Evolutionary conservation across 768 basidiomycete genomes (phyloP).

Genomic region (Suillus subaureus): DNA sequence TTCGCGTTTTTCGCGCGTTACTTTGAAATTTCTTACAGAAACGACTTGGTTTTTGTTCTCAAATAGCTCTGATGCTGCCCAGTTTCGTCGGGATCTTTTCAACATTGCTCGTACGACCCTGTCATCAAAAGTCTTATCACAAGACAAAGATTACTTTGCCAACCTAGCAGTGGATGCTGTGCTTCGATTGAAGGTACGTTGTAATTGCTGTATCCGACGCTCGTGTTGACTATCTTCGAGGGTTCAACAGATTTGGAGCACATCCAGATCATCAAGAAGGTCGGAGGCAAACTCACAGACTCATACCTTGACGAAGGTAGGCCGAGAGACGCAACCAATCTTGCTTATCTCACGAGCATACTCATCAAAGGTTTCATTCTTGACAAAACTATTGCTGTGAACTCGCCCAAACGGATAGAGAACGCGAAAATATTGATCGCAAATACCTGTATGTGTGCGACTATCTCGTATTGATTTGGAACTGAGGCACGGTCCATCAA

Average conservation of each 20-base stretch:
- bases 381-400: constrained; percentile 92
- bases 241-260: constrained; percentile 97
- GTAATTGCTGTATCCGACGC: neutral
- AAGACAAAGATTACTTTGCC: constrained; percentile 98
- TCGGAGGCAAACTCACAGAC: constrained; percentile 97
- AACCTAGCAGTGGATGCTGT: constrained; percentile 98
- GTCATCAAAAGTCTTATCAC: constrained; percentile 93
- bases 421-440: constrained; percentile 96
- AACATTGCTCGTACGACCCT: constrained; percentile 97
- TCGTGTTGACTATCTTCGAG: constrained; percentile 38
- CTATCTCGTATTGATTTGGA: neutral
- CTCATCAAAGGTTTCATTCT: constrained; percentile 83
- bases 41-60: neutral
- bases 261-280: constrained; percentile 99
- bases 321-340: constrained; percentile 4
- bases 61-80: constrained; percentile 64
- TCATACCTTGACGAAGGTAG: constrained; percentile 96
- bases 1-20: neutral
- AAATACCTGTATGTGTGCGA: constrained; percentile 80
- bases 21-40: neutral
- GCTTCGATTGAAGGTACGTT: constrained; percentile 77
- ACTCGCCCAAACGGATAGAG: constrained; percentile 93
- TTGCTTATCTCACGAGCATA: constrained; percentile 1
- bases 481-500: neutral
- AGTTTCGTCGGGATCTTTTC: constrained; percentile 88